These are phyloP conservation scores for Suillus plorans DNA, from an alignment of 768 basidiomycete genomes.

Conservation along the genomic window DNA sequence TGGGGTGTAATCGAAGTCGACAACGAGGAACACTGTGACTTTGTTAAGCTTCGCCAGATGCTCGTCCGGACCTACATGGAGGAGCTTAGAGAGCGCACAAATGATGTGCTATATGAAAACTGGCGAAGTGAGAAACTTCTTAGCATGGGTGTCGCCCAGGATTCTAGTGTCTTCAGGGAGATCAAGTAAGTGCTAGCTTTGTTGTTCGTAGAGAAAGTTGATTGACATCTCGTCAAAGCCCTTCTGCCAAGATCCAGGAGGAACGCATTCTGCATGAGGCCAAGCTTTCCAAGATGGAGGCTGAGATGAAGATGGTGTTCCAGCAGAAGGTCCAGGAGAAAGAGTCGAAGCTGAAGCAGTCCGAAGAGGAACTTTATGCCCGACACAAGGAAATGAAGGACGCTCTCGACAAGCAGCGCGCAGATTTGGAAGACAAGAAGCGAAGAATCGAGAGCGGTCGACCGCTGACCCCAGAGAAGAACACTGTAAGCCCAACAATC, in stretches of 20 bases:
- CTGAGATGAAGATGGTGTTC: slow-evolving; percentile 99
- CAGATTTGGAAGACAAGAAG: slow-evolving; percentile 98
- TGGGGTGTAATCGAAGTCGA: slow-evolving; percentile 99
- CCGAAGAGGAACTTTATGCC: slow-evolving; percentile 97
- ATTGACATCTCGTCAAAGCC: slow-evolving; percentile 49
- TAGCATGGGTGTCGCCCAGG: slow-evolving; percentile 98
- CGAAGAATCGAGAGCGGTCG: slow-evolving; percentile 91
- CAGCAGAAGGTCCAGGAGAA: slow-evolving; percentile 99
- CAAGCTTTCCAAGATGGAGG: slow-evolving; percentile 98
- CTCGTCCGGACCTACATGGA: slow-evolving; percentile 99
- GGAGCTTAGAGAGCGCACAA: slow-evolving; percentile 96
- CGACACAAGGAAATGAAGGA: slow-evolving; percentile 99
- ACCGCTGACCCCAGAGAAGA: slow-evolving; percentile 94
- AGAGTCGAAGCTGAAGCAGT: slow-evolving; percentile 98
- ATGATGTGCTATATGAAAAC: slow-evolving; percentile 94
- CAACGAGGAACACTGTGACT: slow-evolving; percentile 99
- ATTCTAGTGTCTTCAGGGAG: slow-evolving; percentile 98
- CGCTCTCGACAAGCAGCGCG: slow-evolving; percentile 92
- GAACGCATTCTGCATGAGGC: slow-evolving; percentile 96
- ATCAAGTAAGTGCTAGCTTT: slow-evolving; percentile 74
- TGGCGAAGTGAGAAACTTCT: slow-evolving; percentile 96
- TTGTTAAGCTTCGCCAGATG: slow-evolving; percentile 99
- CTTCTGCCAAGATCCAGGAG: slow-evolving; percentile 93
- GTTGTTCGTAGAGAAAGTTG: slow-evolving; percentile 2
- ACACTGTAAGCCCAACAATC: slow-evolving; percentile 54